Base-by-base conservation (phyloP, 2,329 filamentous ascomycete genomes). In the Ceratocystis eucalypticola region DNA sequence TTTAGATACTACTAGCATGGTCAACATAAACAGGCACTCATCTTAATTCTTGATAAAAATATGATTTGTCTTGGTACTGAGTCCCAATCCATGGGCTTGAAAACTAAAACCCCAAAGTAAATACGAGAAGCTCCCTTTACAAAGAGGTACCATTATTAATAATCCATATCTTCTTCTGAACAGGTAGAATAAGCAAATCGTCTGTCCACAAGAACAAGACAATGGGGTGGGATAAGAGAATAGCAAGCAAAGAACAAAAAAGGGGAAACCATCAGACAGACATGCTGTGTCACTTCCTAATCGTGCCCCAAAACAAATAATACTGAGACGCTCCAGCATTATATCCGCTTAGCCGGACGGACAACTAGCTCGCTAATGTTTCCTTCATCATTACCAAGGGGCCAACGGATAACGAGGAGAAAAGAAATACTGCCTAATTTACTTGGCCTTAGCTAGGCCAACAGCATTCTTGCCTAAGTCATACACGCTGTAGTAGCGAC, bases 401-500 rank as follows among this genome's bases (percentile, higher is more conserved):
- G 37, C 37, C 12, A 41, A 41, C 37, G 3, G 37, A 41, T 41
- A 41, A 10, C 55, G 5, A 37, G 33, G 12, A 30, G 5, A 37
- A 53, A 53, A n/a, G 20, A 7, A 37, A n/a, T 59, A n/a, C 25
- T 66, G 25, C 46, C 20, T 15, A 2, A 22, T 64, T 74, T 76
- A 77, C 80, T 91, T 94, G 71, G 93, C 83, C 79, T 88, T 87
- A 73, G 93, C 94, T 72, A 99, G 84, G 74, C 91, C 92, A 70
- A 99, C 91, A 66, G 88, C 87, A 74, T 88, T 83, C 81, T 89
- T 92, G 76, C 89, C 92, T 68, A 96, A 83, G 78, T 99, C 91
- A 76, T 99, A 99, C 74, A 99, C 88, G 70, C 91, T 96, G 84
- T 97, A 97, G 82, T 87, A 95, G 75, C 83, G 88, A 77, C 91